phyloP scores from a whole-genome alignment of 2,329 filamentous ascomycete species.

The Elsinoe perseae region DNA sequence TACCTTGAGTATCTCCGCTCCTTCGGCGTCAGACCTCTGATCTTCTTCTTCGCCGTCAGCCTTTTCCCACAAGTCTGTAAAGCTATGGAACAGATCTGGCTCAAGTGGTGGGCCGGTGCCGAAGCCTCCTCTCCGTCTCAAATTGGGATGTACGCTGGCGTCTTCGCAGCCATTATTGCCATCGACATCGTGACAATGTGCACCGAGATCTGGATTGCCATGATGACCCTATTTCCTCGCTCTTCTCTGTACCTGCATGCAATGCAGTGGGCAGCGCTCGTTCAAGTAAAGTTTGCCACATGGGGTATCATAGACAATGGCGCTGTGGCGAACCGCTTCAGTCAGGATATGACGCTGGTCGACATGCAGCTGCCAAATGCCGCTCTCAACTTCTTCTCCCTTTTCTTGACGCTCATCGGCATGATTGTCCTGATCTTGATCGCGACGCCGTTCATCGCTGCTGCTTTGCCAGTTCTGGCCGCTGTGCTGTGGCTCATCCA shows the following conservation, averaged over 20 bases:
- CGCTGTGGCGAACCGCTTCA: constrained; percentile 35
- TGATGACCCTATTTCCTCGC: constrained; percentile 16
- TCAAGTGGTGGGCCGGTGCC: constrained; percentile 18
- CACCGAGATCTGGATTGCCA: background rate
- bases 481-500: constrained; percentile 36
- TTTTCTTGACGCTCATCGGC: constrained; percentile 2
- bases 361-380: constrained; percentile 33
- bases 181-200: background rate
- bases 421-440: constrained; percentile 26
- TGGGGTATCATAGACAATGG: constrained; percentile 18
- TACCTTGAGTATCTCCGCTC: constrained; percentile 17
- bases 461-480: constrained; percentile 31
- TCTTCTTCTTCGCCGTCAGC: background rate
- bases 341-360: constrained; percentile 42
- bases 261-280: constrained; percentile 16
- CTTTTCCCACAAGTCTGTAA: constrained; percentile 5
- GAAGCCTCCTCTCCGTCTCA: constrained; percentile 1
- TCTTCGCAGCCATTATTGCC: constrained; percentile 10
- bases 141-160: constrained; percentile 10
- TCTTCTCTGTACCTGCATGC: constrained; percentile 19
- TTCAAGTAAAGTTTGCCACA: constrained; percentile 16
- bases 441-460: constrained; percentile 34
- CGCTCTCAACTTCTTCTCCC: constrained; percentile 15
- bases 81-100: constrained; percentile 11
- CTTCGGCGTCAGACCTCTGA: background rate